These are phyloP conservation scores for Asterella californica DNA, from an alignment of 225 moss, liverwort and hornwort species.

Conservation along the genomic window DNA sequence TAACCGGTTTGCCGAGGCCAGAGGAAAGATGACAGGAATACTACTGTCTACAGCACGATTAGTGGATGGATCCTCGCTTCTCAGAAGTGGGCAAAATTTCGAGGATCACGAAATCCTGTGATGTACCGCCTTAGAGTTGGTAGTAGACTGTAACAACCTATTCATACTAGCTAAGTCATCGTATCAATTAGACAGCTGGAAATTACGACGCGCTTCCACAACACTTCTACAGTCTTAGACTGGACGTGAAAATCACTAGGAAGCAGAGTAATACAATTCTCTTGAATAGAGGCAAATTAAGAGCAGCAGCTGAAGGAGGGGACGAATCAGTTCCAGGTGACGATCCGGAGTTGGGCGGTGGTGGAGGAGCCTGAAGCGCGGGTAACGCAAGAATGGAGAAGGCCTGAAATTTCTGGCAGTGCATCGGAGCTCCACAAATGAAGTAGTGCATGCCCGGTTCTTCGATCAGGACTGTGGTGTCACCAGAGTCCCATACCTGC, in stretches of 20 bases:
- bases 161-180: too few species aligned
- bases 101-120: too few species aligned
- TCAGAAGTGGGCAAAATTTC: too few species aligned
- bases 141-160: too few species aligned
- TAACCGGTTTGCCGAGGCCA: too few species aligned
- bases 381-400: constrained; percentile 21
- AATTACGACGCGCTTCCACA: too few species aligned
- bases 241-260: not conserved
- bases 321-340: not conserved
- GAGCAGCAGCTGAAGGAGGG: not conserved
- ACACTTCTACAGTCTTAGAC: not conserved
- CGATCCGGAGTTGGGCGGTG: constrained; percentile 1
- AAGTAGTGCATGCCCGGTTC: constrained; percentile 24
- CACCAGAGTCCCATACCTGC: constrained; percentile 32
- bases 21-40: too few species aligned
- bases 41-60: too few species aligned
- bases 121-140: too few species aligned
- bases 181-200: too few species aligned
- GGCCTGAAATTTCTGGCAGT: constrained; percentile 24
- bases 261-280: not conserved
- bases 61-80: too few species aligned
- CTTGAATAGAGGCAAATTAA: not conserved
- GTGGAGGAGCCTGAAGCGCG: not conserved
- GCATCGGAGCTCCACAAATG: constrained; percentile 31
- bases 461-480: constrained; percentile 26